Base-by-base conservation (phyloP, 306 rosid species). In the Acacia confusa region DNA sequence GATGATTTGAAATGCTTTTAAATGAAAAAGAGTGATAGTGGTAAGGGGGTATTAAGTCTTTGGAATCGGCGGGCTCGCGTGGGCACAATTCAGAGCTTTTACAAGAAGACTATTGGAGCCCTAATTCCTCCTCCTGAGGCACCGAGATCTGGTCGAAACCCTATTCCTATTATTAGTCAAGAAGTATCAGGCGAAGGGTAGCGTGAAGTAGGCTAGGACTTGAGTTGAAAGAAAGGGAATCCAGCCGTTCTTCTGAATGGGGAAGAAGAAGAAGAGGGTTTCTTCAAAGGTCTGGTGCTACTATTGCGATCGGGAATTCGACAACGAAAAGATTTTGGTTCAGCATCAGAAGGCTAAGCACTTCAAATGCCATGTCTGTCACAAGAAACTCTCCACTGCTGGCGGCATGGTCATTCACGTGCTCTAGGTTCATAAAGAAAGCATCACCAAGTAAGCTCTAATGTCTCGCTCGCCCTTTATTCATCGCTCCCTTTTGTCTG, bases 291-390 rank as follows among this genome's bases (percentile, higher is more conserved):
- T 95, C 0, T 95, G 99, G 99, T 95, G 99, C 25, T 95, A 95
- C 76, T 95, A 95, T 85, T 95, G 99, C 86, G 99, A 95, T 78
- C 89, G 99, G 6, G 99, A 95, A 80, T 95, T 95, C 80, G 99
- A 95, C 10, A 98, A 95, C 78, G 99, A 95, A 85, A 95, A 95
- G 94, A 95, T 95, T 34, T 72, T 95, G 82, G 99, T 95, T 61
- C 99, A 95, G 91, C 99, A 95, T 73, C 99, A 95, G 94, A 95
- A 95, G 61, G 99, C 99, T 3, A 95, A 95, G 86, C 99, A 95
- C 86, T 95, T 95, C 72, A 95, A 95, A 80, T 95, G 99, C 82
- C 99, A 95, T 36, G 97, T 93, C 84, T 95, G 99, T 88, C 98
- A 95, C 69, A 95, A 95, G 88, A 95, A 95, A 87, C 99, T 95